Evolutionary conservation across 352 stramenopile species (phyloP).

Genomic region (Blastocystis sp.): DNA sequence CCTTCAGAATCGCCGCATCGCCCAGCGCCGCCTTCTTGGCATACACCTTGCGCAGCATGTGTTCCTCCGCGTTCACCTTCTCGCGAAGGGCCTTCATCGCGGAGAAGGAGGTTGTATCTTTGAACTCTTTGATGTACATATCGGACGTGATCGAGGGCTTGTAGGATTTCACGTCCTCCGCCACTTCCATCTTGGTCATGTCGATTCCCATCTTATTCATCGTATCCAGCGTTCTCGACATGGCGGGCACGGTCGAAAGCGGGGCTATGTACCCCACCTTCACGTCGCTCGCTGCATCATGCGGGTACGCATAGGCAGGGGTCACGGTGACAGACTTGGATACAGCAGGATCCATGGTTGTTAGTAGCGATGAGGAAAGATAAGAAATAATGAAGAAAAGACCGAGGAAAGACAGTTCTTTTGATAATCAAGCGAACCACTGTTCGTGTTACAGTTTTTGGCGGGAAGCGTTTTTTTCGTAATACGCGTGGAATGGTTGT

Average conservation of each 20-base stretch:
- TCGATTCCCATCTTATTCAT: slow-evolving; percentile 67
- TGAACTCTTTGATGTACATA: slow-evolving; percentile 69
- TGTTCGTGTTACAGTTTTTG: not conserved
- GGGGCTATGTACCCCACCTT: slow-evolving; percentile 37
- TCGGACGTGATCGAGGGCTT: slow-evolving; percentile 66
- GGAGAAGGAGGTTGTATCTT: not conserved
- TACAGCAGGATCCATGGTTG: slow-evolving; percentile 34
- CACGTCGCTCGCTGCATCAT: slow-evolving; percentile 14
- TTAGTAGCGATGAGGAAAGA: not conserved
- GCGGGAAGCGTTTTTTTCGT: not conserved
- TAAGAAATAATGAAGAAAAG: slow-evolving; percentile 5
- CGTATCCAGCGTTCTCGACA: slow-evolving; percentile 44
- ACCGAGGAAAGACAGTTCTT: not conserved
- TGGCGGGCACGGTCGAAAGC: slow-evolving; percentile 44
- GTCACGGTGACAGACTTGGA: slow-evolving; percentile 24
- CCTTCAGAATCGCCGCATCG: slow-evolving; percentile 71
- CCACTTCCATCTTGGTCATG: slow-evolving; percentile 51
- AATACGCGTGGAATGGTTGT: not conserved
- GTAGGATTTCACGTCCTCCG: slow-evolving; percentile 26
- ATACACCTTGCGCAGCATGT: slow-evolving; percentile 73
- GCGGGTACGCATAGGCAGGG: slow-evolving; percentile 34
- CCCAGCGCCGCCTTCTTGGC: slow-evolving; percentile 70
- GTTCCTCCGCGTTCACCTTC: slow-evolving; percentile 71
- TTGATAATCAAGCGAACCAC: not conserved
- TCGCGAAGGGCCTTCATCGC: slow-evolving; percentile 66